These are phyloP conservation scores for Phytophthora constricta DNA, from an alignment of 352 stramenopile genomes.

Conservation along the genomic window DNA sequence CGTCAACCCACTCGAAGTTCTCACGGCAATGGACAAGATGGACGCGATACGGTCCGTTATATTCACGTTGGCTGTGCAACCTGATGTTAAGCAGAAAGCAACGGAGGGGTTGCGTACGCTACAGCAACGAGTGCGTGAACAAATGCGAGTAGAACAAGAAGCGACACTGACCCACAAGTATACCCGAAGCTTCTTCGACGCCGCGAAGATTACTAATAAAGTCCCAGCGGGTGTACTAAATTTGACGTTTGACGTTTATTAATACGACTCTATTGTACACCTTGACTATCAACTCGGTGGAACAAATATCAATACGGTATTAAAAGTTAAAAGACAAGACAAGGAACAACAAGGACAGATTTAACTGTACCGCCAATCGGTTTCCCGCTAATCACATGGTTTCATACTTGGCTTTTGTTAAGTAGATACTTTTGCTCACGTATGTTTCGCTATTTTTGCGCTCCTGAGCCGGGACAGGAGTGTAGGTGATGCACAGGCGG, in stretches of 20 bases:
- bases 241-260: not conserved
- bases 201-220: not conserved
- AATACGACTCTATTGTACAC: not conserved
- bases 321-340: not conserved
- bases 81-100: not conserved
- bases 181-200: not conserved
- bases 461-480: no score
- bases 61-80: not conserved
- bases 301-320: not conserved
- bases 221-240: not conserved
- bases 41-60: not conserved
- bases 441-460: no score
- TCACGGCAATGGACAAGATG: not conserved
- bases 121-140: not conserved
- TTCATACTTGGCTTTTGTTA: no score
- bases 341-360: not conserved
- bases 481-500: no score
- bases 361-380: no score
- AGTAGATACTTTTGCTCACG: no score
- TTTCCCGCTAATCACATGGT: no score
- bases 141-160: not conserved
- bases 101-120: not conserved
- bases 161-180: not conserved
- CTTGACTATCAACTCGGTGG: constrained; percentile 1
- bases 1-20: not conserved